Evolutionary conservation across 1,139 yeast species (phyloP).

Genomic region (Arxiozyma heterogenica): DNA sequence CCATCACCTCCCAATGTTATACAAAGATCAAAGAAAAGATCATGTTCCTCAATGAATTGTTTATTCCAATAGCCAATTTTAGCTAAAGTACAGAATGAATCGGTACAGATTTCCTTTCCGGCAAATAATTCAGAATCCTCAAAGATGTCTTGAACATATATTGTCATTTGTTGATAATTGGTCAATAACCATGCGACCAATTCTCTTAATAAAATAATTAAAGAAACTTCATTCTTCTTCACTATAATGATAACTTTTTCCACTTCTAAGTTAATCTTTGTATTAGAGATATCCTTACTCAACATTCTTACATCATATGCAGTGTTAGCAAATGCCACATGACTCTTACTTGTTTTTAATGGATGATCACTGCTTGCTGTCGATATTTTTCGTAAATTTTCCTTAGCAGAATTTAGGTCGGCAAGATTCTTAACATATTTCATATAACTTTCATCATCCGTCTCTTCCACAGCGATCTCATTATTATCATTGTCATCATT

Average conservation of each 20-base stretch:
- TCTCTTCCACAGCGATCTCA: conserved; percentile 7
- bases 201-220: conserved; percentile 65
- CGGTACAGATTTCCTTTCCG: conserved; percentile 32
- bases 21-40: conserved; percentile 60
- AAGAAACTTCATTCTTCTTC: conserved; percentile 76
- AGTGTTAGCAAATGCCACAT: conserved; percentile 69
- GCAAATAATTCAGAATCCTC: conserved; percentile 55
- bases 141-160: conserved; percentile 67
- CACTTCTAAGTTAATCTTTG: conserved; percentile 64
- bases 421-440: conserved; percentile 4
- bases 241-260: conserved; percentile 69
- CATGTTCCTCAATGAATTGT: conserved; percentile 40
- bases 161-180: conserved; percentile 41
- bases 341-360: conserved; percentile 37
- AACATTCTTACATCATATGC: conserved; percentile 79
- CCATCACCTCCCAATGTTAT: conserved; percentile 87
- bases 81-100: conserved; percentile 24
- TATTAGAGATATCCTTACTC: conserved; percentile 64
- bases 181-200: conserved; percentile 66
- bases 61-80: conserved; percentile 62
- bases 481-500: background rate
- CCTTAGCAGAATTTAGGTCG: conserved; percentile 13
- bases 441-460: conserved; percentile 7
- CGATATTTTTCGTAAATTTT: conserved; percentile 18
- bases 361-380: conserved; percentile 9